A percentile compares a stretch with the other conserved stretches of the same genome.
Conservation (phyloP, 768 basidiomycete genomes). For the Tricholoma furcatifolium region DNA sequence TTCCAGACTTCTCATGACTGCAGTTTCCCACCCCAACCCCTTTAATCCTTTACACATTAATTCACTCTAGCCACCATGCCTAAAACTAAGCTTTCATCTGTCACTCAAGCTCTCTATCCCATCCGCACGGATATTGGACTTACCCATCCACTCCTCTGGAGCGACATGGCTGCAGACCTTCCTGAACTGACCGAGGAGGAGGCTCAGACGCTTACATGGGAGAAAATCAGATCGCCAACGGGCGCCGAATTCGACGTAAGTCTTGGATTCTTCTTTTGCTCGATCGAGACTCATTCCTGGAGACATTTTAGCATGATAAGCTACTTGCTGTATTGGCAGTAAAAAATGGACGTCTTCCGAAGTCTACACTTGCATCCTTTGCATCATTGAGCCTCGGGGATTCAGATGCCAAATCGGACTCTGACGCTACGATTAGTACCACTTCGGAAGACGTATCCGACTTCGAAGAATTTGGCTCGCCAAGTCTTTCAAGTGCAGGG, state of each 20-base stretch:
- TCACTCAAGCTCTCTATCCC: not conserved
- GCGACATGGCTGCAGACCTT: not conserved
- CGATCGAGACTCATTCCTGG: not conserved
- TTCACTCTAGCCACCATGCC: not conserved
- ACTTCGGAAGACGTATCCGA: too few relatives aligned
- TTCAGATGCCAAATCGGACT: not conserved
- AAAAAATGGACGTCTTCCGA: not conserved
- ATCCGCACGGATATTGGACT: not conserved
- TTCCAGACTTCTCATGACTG: not conserved
- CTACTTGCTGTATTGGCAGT: not conserved
- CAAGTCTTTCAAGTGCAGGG: not conserved
- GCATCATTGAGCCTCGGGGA: not conserved
- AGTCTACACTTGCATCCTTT: not conserved
- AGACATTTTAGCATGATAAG: not conserved
- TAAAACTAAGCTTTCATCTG: not conserved
- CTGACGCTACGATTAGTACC: too few relatives aligned
- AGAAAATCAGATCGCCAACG: not conserved
- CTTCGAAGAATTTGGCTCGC: not conserved
- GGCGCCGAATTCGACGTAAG: not conserved
- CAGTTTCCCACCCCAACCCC: not conserved
- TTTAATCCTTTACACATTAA: not conserved
- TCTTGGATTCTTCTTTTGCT: not conserved
- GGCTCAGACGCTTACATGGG: slow-evolving; percentile 1
- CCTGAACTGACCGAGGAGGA: not conserved
- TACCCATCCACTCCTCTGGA: slow-evolving; percentile 6